These are phyloP conservation scores for Gonapodya sp. DNA, from an alignment of 192 early-diverging fungal species.

Conservation along the genomic window DNA sequence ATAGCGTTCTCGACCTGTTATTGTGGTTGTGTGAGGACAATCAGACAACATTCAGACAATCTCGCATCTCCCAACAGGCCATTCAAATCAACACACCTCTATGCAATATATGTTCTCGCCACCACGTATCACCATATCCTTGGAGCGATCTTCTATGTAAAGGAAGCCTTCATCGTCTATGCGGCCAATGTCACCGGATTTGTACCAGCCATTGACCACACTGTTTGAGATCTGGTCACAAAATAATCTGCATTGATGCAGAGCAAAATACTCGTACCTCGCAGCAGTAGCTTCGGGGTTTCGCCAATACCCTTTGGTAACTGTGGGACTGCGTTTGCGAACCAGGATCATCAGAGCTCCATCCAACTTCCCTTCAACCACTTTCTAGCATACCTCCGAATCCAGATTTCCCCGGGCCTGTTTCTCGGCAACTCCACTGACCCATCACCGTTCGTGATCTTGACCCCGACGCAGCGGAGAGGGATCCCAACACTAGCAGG, in stretches of 20 bases:
- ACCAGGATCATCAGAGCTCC: too few species aligned
- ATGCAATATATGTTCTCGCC: neutral
- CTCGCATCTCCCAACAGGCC: too few species aligned
- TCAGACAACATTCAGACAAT: too few species aligned
- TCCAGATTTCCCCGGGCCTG: neutral
- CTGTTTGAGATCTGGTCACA: too few species aligned
- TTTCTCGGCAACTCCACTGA: neutral
- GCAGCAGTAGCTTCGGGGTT: constrained; percentile 18
- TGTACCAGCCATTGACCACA: neutral
- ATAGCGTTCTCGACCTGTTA: neutral
- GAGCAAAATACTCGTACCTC: neutral
- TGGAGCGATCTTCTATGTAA: constrained; percentile 14
- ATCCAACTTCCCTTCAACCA: too few species aligned
- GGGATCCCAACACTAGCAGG: neutral
- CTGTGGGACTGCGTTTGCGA: too few species aligned
- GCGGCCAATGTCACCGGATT: constrained; percentile 20
- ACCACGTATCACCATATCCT: constrained; percentile 15
- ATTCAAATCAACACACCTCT: too few species aligned
- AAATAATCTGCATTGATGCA: too few species aligned
- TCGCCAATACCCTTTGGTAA: constrained; percentile 23
- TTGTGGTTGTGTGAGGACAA: too few species aligned
- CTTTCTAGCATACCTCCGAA: too few species aligned
- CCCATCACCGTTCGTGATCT: neutral
- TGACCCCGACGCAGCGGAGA: neutral
- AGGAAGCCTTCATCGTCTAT: constrained; percentile 17